A percentile compares a stretch with the other conserved stretches of the same genome.
These are phyloP conservation scores for Onygenales sp. DNA, from an alignment of 2,329 filamentous ascomycete species.

Conservation along the genomic window DNA sequence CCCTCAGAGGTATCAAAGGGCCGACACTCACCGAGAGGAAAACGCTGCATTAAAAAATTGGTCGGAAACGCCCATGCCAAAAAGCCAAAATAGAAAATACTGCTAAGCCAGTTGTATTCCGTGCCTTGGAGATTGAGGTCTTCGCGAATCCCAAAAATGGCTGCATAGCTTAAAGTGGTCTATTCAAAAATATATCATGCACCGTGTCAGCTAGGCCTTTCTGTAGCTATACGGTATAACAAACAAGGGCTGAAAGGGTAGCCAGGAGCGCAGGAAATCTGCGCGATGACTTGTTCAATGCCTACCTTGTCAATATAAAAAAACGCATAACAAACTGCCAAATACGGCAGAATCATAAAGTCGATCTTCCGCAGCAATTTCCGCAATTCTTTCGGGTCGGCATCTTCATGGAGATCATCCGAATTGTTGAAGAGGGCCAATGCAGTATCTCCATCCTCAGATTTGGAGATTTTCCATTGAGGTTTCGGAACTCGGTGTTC, in stretches of 20 bases:
- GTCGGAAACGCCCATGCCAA: conserved; percentile 46
- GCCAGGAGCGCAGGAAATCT: too few species aligned
- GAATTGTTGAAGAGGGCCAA: conserved; percentile 41
- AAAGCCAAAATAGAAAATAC: conserved; percentile 49
- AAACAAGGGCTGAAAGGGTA: too few species aligned
- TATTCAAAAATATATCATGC: conserved; percentile 15
- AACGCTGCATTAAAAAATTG: conserved; percentile 43
- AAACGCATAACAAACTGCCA: conserved; percentile 46
- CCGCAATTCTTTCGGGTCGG: conserved; percentile 39
- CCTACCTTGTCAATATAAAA: conserved; percentile 39
- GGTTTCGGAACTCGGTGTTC: conserved; percentile 17
- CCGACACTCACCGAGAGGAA: conserved; percentile 37
- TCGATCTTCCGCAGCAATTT: conserved; percentile 48
- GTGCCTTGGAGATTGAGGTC: conserved; percentile 49
- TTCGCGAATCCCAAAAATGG: conserved; percentile 54
- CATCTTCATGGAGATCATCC: conserved; percentile 37
- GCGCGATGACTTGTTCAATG: not conserved
- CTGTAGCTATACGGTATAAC: not conserved
- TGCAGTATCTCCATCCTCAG: conserved; percentile 40
- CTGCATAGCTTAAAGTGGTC: conserved; percentile 53
- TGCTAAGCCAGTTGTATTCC: conserved; percentile 49
- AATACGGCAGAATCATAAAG: conserved; percentile 48
- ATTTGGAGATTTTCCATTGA: conserved; percentile 21
- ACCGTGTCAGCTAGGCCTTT: not conserved
- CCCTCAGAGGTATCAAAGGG: not conserved